phyloP scores from a whole-genome alignment of 179 eudicot genomes.

The Nepenthes alata region DNA sequence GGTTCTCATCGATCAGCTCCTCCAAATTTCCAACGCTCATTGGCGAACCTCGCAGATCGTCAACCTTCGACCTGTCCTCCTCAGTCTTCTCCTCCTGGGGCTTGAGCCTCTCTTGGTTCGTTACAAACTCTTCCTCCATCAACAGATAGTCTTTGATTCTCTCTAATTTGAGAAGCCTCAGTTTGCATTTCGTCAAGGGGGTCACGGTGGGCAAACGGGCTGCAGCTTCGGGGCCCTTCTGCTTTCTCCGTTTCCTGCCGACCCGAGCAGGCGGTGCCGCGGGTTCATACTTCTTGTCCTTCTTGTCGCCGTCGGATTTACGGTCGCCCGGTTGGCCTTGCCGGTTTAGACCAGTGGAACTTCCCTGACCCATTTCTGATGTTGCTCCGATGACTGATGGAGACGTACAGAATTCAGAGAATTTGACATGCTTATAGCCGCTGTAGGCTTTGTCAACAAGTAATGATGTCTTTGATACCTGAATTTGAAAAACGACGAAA shows the following conservation, averaged over 20 bases:
- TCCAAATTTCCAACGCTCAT: constrained; percentile 88
- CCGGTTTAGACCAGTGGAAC: constrained; percentile 50
- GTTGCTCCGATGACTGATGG: too few species aligned
- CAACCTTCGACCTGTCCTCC: constrained; percentile 79
- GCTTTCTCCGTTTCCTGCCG: constrained; percentile 80
- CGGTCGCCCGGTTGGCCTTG: constrained; percentile 41
- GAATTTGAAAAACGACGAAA: too few species aligned
- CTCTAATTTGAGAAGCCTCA: constrained; percentile 60
- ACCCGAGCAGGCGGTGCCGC: constrained; percentile 77
- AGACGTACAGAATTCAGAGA: too few species aligned
- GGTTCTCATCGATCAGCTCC: constrained; percentile 89
- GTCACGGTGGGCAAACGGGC: constrained; percentile 67
- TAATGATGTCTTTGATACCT: too few species aligned
- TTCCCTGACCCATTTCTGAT: neutral
- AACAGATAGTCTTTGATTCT: constrained; percentile 65
- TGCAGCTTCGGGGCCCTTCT: constrained; percentile 69
- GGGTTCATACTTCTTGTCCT: constrained; percentile 78
- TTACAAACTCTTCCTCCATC: constrained; percentile 85
- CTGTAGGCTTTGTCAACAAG: too few species aligned
- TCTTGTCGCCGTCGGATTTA: constrained; percentile 48
- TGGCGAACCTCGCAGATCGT: constrained; percentile 71
- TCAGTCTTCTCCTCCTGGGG: constrained; percentile 87
- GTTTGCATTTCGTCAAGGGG: constrained; percentile 64
- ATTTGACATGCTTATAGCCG: too few species aligned
- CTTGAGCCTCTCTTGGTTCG: constrained; percentile 73